Conservation (phyloP, 163 green algal species). For the Volvox carteri region DNA sequence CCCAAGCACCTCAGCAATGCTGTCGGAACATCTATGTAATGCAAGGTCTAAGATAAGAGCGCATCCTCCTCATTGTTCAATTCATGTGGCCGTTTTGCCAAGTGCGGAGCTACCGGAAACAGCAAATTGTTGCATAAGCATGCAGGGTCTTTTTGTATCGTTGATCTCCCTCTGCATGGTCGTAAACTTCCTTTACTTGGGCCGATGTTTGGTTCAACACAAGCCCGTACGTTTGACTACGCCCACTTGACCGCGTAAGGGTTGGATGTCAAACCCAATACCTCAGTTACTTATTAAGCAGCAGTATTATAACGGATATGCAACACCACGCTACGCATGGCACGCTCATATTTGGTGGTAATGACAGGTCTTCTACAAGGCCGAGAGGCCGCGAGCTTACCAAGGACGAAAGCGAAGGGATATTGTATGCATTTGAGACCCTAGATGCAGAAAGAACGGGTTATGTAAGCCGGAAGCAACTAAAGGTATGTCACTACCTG, state of each 20-base stretch:
- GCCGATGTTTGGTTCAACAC: background rate
- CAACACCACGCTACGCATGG: background rate
- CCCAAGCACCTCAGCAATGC: too few relatives aligned
- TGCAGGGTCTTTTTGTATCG: too few relatives aligned
- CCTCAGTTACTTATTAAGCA: too few relatives aligned
- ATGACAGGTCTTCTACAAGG: conserved; percentile 11
- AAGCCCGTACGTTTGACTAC: background rate
- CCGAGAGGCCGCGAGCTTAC: conserved; percentile 24
- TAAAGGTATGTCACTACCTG: conserved; percentile 58
- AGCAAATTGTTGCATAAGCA: background rate
- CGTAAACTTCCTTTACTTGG: too few relatives aligned
- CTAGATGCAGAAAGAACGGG: conserved; percentile 59
- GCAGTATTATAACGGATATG: too few relatives aligned
- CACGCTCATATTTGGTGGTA: background rate
- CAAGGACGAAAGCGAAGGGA: conserved; percentile 61
- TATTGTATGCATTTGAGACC: conserved; percentile 65
- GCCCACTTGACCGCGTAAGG: too few relatives aligned
- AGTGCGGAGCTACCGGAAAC: background rate
- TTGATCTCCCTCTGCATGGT: too few relatives aligned
- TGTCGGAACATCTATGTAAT: too few relatives aligned
- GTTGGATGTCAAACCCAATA: too few relatives aligned
- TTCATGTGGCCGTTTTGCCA: background rate
- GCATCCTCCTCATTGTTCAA: too few relatives aligned
- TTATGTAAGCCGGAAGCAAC: conserved; percentile 55
- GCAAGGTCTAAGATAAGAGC: too few relatives aligned